Percentiles rank a stretch among this genome's conserved stretches.
Evolutionary conservation across 192 early-diverging fungal species (phyloP).

Genomic region (Pecoramyces ruminantium): DNA sequence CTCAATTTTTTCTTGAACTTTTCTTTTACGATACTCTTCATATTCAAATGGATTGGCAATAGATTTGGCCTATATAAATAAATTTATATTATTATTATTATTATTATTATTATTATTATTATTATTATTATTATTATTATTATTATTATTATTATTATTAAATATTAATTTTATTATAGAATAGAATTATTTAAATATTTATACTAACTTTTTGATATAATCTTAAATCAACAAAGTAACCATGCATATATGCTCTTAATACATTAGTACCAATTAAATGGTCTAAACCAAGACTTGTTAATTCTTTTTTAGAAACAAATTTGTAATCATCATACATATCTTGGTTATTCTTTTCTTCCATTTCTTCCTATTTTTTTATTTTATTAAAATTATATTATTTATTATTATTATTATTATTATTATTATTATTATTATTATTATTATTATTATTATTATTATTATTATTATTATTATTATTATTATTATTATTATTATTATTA

Average conservation of each 20-base stretch:
- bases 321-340: slow-evolving; percentile 96
- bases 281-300: slow-evolving; percentile 68
- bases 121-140: too few relatives aligned
- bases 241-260: slow-evolving; percentile 95
- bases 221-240: slow-evolving; percentile 91
- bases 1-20: slow-evolving; percentile 64
- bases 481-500: not conserved
- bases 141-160: too few relatives aligned
- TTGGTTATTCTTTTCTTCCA: slow-evolving; percentile 71
- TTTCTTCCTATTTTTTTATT: slow-evolving; percentile 16
- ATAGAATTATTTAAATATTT: slow-evolving; percentile 1
- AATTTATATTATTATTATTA: not conserved
- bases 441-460: not conserved
- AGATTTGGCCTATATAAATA: slow-evolving; percentile 41
- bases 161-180: too few relatives aligned
- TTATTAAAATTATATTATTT: not conserved
- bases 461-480: not conserved
- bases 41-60: slow-evolving; percentile 95
- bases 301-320: slow-evolving; percentile 83
- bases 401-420: not conserved
- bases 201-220: slow-evolving; percentile 64
- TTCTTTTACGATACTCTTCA: slow-evolving; percentile 68
- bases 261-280: slow-evolving; percentile 83
- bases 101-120: too few relatives aligned
- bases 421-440: not conserved